phyloP scores from a whole-genome alignment of 768 basidiomycete genomes.

The Naganishia kalamii region DNA sequence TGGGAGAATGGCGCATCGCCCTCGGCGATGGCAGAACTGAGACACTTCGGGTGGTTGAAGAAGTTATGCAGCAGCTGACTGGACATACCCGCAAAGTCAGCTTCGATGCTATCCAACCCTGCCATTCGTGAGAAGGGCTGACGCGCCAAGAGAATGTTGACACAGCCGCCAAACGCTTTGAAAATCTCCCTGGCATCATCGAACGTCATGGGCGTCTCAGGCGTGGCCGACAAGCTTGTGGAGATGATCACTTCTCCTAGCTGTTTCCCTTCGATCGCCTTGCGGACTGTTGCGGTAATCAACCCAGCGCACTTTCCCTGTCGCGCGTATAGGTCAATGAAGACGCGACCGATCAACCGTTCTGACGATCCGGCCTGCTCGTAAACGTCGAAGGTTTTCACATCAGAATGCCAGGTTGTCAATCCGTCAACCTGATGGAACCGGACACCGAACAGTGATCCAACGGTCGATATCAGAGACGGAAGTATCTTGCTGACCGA shows the following conservation, averaged over 20 bases:
- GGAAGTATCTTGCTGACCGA: neutral
- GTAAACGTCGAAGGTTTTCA: neutral
- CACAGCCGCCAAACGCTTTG: neutral
- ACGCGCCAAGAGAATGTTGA: neutral
- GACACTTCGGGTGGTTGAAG: too few species aligned
- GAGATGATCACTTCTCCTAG: neutral
- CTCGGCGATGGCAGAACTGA: too few species aligned
- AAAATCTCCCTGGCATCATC: neutral
- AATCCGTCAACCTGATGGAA: neutral
- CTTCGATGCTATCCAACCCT: neutral
- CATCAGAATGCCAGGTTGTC: neutral
- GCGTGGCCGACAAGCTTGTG: neutral
- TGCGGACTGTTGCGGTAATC: neutral
- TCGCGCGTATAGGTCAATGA: neutral
- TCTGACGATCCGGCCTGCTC: neutral
- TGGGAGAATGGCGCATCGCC: too few species aligned
- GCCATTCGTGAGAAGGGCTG: neutral
- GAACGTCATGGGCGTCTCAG: neutral
- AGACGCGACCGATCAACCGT: neutral
- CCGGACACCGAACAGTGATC: neutral
- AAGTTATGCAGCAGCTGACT: neutral
- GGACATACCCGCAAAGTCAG: neutral
- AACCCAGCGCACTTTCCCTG: neutral
- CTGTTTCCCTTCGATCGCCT: neutral
- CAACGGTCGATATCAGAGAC: neutral